A percentile compares a stretch with the other conserved stretches of the same genome.
Evolutionary conservation across 257 asterid genomes (phyloP).

Genomic region (Fraxinus cuspidata): DNA sequence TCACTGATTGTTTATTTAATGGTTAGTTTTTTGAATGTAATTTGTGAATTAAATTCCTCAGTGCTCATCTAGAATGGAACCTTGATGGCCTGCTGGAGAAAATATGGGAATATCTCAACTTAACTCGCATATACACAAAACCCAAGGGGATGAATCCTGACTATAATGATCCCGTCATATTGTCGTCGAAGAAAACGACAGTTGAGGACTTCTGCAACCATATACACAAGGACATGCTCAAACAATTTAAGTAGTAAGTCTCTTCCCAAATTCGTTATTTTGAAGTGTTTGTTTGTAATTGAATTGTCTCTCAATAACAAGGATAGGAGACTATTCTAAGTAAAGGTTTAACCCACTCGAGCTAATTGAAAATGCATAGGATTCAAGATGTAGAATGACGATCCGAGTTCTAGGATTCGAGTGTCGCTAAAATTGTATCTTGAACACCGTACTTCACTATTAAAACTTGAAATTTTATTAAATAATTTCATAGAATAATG

Average conservation of each 20-base stretch:
- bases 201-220: slow-evolving; percentile 88
- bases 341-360: not conserved
- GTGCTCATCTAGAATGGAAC: slow-evolving; percentile 99
- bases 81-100: slow-evolving; percentile 95
- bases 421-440: too few species aligned
- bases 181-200: slow-evolving; percentile 82
- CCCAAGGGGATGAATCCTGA: slow-evolving; percentile 99
- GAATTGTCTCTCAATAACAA: not conserved
- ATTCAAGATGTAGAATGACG: too few species aligned
- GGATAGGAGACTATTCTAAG: not conserved
- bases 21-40: slow-evolving; percentile 4
- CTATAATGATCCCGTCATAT: slow-evolving; percentile 93
- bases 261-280: not conserved
- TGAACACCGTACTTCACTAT: too few species aligned
- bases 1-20: slow-evolving; percentile 6
- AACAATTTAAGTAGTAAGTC: slow-evolving; percentile 89
- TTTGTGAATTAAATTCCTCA: slow-evolving; percentile 29
- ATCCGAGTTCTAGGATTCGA: too few species aligned
- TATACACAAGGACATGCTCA: slow-evolving; percentile 97
- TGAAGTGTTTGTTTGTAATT: not conserved
- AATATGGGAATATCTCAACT: slow-evolving; percentile 87
- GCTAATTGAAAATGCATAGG: not conserved
- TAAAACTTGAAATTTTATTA: too few species aligned
- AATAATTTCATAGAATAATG: too few species aligned
- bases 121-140: slow-evolving; percentile 97